Evolutionary conservation across 257 asterid species (phyloP).

Genomic region (Nicotiana tomentosiformis): DNA sequence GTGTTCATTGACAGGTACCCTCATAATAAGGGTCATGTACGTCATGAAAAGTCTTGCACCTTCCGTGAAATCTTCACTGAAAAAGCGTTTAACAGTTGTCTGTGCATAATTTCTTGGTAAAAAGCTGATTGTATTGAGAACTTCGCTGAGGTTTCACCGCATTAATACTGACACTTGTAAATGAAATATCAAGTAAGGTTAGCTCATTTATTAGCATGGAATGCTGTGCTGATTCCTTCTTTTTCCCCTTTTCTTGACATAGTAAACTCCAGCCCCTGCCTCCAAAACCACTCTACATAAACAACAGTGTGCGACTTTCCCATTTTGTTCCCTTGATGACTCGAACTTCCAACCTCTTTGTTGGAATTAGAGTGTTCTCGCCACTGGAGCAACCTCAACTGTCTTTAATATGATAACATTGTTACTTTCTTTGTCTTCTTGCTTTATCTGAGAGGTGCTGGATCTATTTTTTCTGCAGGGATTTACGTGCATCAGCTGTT

Average conservation of each 20-base stretch:
- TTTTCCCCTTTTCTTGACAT: no score
- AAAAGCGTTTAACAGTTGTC: neutral
- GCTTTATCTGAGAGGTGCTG: slow-evolving; percentile 14
- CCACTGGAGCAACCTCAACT: neutral
- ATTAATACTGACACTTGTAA: neutral
- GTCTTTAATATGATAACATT: neutral
- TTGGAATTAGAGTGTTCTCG: neutral
- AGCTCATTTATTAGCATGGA: neutral
- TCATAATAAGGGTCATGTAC: neutral
- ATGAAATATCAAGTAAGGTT: neutral
- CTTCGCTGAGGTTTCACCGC: neutral
- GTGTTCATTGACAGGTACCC: neutral
- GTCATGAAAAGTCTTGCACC: neutral
- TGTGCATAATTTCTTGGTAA: neutral
- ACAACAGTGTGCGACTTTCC: neutral
- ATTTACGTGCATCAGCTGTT: slow-evolving; percentile 2
- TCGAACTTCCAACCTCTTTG: neutral
- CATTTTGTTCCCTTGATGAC: neutral
- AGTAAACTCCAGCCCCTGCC: neutral
- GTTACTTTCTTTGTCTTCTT: neutral
- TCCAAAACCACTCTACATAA: neutral
- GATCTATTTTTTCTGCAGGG: slow-evolving; percentile 22
- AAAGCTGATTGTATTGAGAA: neutral
- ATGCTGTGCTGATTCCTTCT: neutral
- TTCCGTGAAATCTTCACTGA: neutral